Conservation (phyloP, 805 yeast species). For the Saccharomyces kudriavzevii region DNA sequence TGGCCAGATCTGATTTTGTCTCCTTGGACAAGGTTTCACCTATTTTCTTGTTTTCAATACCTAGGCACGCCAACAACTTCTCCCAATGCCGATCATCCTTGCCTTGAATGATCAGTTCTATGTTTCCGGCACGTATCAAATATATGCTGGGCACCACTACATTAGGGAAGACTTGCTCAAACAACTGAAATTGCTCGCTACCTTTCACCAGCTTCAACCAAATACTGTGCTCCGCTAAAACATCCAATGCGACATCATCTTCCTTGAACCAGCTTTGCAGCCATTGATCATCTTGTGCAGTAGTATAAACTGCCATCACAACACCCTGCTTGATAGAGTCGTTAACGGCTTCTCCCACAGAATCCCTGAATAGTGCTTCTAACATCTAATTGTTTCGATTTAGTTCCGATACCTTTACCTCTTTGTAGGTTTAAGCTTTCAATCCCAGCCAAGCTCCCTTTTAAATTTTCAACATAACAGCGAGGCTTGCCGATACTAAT, state of each 20-base stretch:
- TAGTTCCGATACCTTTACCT: not conserved
- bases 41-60: conserved; percentile 10
- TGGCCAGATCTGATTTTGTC: not conserved
- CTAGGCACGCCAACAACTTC: conserved; percentile 6
- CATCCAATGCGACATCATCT: conserved; percentile 9
- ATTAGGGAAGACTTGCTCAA: conserved; percentile 49
- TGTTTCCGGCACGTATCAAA: conserved; percentile 41
- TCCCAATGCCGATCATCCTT: conserved; percentile 16
- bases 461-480: not conserved
- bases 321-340: conserved; percentile 27
- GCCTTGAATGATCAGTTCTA: conserved; percentile 37
- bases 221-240: conserved; percentile 24
- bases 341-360: conserved; percentile 32
- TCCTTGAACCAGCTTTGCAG: conserved; percentile 18
- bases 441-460: not conserved
- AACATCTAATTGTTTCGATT: conserved; percentile 7
- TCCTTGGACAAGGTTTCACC: conserved; percentile 4
- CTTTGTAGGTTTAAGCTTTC: not conserved
- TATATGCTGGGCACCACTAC: conserved; percentile 48
- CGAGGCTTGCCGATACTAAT: not conserved
- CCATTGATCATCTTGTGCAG: conserved; percentile 10
- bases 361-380: conserved; percentile 15
- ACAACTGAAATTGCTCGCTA: conserved; percentile 38
- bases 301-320: conserved; percentile 33
- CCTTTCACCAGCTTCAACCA: conserved; percentile 36